Percentiles rank a stretch among this genome's conserved stretches.
Evolutionary conservation across 805 yeast genomes (phyloP).

Genomic region (Schizosaccharomyces pombe): DNA sequence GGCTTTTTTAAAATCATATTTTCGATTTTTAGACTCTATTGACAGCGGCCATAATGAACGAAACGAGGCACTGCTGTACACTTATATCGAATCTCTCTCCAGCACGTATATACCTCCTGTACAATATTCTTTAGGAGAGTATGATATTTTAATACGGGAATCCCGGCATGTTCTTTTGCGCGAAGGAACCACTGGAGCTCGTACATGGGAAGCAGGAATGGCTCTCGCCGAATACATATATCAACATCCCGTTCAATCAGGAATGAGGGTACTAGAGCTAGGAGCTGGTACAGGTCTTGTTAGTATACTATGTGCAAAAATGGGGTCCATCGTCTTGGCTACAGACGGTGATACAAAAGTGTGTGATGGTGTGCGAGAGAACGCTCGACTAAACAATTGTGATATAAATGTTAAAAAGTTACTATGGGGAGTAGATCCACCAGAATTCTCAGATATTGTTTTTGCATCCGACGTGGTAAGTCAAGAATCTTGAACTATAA

Average conservation of each 20-base stretch:
- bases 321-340: constrained; percentile 4
- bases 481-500: no score
- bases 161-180: constrained; percentile 11
- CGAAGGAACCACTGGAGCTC: constrained; percentile 54
- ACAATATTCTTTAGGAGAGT: not conserved
- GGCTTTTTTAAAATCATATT: not conserved
- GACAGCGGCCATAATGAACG: not conserved
- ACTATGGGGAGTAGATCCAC: not conserved
- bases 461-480: not conserved
- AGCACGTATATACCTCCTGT: not conserved
- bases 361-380: not conserved
- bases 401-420: not conserved
- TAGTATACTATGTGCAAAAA: constrained; percentile 20
- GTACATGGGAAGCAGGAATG: constrained; percentile 84
- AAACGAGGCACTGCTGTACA: not conserved
- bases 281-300: constrained; percentile 82
- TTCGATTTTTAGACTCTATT: not conserved
- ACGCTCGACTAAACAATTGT: not conserved
- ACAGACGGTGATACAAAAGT: not conserved
- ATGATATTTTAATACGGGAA: constrained; percentile 9
- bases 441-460: not conserved
- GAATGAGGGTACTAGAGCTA: constrained; percentile 31
- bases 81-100: not conserved
- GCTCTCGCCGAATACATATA: constrained; percentile 33
- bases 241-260: not conserved